These are phyloP conservation scores for Ceratobasidium theobromae DNA, from an alignment of 1,284 basidiomycete species.

Conservation along the genomic window DNA sequence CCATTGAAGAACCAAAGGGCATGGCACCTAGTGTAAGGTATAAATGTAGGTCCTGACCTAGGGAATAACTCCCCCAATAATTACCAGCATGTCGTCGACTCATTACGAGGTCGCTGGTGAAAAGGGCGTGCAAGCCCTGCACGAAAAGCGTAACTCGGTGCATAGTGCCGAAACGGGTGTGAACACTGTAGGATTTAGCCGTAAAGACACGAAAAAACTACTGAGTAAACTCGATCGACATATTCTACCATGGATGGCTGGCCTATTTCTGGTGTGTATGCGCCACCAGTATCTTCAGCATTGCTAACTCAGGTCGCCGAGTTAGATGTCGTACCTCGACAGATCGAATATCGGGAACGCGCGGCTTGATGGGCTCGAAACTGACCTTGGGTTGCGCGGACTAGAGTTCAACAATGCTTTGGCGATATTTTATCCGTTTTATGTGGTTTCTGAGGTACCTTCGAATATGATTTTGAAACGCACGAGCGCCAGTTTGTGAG, in stretches of 20 bases:
- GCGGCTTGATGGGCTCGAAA: slow-evolving; percentile 36
- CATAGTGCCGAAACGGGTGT: background rate
- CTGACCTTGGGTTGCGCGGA: slow-evolving; percentile 35
- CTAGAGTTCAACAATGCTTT: slow-evolving; percentile 48
- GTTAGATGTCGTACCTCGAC: slow-evolving; percentile 48
- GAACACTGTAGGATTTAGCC: background rate
- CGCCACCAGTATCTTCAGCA: slow-evolving; percentile 40
- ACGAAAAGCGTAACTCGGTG: background rate
- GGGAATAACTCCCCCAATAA: background rate
- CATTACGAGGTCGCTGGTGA: slow-evolving; percentile 21
- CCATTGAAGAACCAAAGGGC: background rate
- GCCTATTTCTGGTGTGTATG: slow-evolving; percentile 71
- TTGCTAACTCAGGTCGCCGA: background rate
- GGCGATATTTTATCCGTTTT: slow-evolving; percentile 65
- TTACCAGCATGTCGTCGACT: background rate
- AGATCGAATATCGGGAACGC: slow-evolving; percentile 73
- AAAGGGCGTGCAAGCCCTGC: slow-evolving; percentile 10
- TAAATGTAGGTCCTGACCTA: background rate
- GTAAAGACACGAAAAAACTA: slow-evolving; percentile 3
- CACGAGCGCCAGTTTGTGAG: slow-evolving; percentile 61
- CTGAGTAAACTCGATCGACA: slow-evolving; percentile 32
- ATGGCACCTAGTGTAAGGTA: background rate
- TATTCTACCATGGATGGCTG: slow-evolving; percentile 44
- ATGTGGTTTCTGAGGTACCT: slow-evolving; percentile 48
- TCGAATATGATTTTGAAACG: slow-evolving; percentile 59